These are phyloP conservation scores for Acer yangbiense DNA, from an alignment of 345 rosid genomes.

Conservation along the genomic window DNA sequence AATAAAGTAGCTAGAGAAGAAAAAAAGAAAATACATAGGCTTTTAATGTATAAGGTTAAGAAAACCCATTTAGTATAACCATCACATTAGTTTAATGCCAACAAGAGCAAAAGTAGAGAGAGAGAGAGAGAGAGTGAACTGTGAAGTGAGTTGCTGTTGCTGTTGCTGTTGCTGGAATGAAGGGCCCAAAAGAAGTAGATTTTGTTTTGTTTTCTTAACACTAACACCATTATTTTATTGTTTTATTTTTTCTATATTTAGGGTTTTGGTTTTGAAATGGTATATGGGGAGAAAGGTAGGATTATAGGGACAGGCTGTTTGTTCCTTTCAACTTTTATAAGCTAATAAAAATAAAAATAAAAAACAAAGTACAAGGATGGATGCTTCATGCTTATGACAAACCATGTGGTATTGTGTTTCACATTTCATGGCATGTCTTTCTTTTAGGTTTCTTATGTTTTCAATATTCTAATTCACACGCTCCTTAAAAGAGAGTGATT, in stretches of 20 bases:
- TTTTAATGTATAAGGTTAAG: not conserved
- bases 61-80: constrained; percentile 14
- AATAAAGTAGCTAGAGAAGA: constrained; percentile 21
- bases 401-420: constrained; percentile 54
- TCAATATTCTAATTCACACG: constrained; percentile 7
- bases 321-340: constrained; percentile 36
- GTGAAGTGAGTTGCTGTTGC: not conserved
- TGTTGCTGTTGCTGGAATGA: not conserved
- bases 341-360: not conserved
- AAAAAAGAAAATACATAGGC: not conserved
- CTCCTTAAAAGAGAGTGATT: constrained; percentile 5
- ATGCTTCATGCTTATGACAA: constrained; percentile 17
- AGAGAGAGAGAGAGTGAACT: constrained; percentile 40
- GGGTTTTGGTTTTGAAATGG: constrained; percentile 36
- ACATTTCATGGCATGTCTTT: constrained; percentile 50
- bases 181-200: constrained; percentile 10
- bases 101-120: constrained; percentile 21
- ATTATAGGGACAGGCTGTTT: constrained; percentile 43
- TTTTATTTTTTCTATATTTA: constrained; percentile 38
- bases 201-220: constrained; percentile 11
- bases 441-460: constrained; percentile 21
- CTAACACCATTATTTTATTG: constrained; percentile 1
- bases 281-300: constrained; percentile 6
- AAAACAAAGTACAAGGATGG: constrained; percentile 29
- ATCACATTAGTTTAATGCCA: constrained; percentile 29